phyloP scores from a whole-genome alignment of 2,329 filamentous ascomycete species.

The Chalaropsis ovoidea region DNA sequence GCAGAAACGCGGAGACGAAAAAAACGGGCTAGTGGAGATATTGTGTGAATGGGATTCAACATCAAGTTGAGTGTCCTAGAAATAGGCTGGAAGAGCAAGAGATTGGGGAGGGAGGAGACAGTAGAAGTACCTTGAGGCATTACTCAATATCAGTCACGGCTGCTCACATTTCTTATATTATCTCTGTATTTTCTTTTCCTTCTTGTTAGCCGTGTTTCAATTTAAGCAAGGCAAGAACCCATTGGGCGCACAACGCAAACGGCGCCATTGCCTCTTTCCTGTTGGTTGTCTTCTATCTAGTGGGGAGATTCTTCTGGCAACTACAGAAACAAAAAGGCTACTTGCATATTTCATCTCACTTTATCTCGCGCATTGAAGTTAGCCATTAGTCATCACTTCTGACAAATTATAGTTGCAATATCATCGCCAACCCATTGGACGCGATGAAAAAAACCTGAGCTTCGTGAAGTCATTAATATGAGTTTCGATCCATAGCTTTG shows the following conservation, averaged over 20 bases:
- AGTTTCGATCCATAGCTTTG: neutral
- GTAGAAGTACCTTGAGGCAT: no score
- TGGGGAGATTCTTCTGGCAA: neutral
- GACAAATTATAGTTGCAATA: neutral
- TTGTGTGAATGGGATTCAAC: neutral
- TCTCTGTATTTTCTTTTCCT: no score
- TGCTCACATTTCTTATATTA: no score
- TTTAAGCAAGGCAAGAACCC: neutral
- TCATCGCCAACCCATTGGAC: neutral
- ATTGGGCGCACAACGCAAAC: neutral
- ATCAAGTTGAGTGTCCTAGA: neutral
- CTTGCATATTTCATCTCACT: neutral
- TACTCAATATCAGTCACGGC: no score
- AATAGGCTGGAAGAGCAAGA: neutral
- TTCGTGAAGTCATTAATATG: neutral
- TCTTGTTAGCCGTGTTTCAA: no score
- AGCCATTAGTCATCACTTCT: neutral
- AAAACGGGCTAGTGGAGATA: constrained; percentile 4
- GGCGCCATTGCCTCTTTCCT: neutral
- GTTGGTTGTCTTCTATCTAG: neutral
- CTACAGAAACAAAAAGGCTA: neutral
- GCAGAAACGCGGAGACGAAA: constrained; percentile 1
- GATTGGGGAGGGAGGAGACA: no score
- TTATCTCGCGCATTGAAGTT: neutral
- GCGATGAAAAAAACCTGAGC: neutral